phyloP scores from a whole-genome alignment of 2,329 filamentous ascomycete genomes.

The Alternaria viburni region DNA sequence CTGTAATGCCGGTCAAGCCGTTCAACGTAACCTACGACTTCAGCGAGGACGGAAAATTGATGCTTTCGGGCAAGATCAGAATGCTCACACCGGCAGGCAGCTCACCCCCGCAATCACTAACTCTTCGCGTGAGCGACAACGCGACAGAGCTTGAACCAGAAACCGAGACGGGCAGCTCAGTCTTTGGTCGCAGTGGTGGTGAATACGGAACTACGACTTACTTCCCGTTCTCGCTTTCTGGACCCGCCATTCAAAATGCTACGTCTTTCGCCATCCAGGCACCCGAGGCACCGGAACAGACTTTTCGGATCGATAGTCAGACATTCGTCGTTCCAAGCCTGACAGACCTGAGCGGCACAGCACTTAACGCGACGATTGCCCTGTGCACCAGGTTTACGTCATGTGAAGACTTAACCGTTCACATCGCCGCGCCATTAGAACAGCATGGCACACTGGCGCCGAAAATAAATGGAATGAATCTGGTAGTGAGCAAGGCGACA shows the following conservation, averaged over 20 bases:
- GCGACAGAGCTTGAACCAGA: neutral
- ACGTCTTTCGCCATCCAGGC: neutral
- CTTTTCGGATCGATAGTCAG: neutral
- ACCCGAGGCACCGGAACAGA: neutral
- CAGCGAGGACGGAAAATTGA: neutral
- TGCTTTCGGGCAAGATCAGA: neutral
- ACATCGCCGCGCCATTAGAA: neutral
- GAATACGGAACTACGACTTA: slow-evolving; percentile 1
- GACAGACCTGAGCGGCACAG: neutral
- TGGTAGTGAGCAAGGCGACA: neutral
- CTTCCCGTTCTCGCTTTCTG: slow-evolving; percentile 1
- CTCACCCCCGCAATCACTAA: neutral
- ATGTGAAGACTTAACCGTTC: neutral
- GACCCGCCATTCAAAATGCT: neutral
- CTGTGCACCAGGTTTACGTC: no score
- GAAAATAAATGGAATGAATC: neutral
- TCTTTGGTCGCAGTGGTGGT: neutral
- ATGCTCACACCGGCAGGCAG: neutral
- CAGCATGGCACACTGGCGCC: neutral
- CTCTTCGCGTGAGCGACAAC: neutral
- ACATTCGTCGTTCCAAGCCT: neutral
- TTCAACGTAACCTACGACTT: neutral
- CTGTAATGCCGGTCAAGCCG: neutral
- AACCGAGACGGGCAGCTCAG: neutral
- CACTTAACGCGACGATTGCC: neutral